These are phyloP conservation scores for Trichoderma parareesei DNA, from an alignment of 495 filamentous ascomycete genomes.

Conservation along the genomic window DNA sequence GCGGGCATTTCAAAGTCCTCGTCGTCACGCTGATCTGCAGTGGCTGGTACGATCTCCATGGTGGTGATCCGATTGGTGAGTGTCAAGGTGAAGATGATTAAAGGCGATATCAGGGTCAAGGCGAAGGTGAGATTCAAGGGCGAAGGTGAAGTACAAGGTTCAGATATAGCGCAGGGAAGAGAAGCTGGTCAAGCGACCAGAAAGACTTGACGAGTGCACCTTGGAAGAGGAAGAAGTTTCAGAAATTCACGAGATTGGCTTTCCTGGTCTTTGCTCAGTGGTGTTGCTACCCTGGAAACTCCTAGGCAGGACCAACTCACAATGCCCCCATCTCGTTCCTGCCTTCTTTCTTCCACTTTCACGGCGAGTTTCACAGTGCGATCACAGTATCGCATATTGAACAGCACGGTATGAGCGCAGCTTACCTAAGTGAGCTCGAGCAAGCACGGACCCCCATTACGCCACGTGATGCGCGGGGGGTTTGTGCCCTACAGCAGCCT, in stretches of 20 bases:
- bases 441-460: background rate
- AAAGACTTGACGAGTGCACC: background rate
- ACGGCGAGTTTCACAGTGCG: background rate
- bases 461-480: conserved; percentile 1
- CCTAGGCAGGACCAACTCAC: background rate
- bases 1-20: background rate
- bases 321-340: background rate
- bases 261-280: background rate
- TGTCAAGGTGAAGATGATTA: no score
- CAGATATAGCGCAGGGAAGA: background rate
- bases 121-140: no score
- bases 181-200: background rate
- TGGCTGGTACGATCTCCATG: background rate
- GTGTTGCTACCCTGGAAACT: background rate
- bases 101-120: no score
- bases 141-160: no score
- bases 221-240: background rate
- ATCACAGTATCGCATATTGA: no score
- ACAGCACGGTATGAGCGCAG: background rate
- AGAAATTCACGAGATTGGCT: background rate
- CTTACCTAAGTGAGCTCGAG: background rate
- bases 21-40: background rate
- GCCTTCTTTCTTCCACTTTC: background rate
- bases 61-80: background rate
- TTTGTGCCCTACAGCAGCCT: conserved; percentile 7